Evolutionary conservation across 139 green algal genomes (phyloP).

Genomic region (Zygnema cylindricum): DNA sequence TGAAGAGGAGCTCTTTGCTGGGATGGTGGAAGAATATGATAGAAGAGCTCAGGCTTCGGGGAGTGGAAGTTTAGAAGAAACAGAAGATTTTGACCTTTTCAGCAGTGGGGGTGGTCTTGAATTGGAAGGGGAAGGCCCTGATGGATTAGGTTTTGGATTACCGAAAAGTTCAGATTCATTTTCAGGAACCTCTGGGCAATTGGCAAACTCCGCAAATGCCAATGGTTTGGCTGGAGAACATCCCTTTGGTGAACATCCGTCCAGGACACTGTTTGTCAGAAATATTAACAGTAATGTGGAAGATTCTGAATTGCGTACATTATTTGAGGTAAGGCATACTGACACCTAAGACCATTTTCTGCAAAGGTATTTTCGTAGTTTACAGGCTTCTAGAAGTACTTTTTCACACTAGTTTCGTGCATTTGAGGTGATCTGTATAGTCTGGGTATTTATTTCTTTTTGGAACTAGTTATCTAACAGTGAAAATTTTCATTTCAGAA

Average conservation of each 20-base stretch:
- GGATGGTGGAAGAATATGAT: slow-evolving; percentile 21
- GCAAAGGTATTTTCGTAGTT: no score
- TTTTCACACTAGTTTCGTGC: no score
- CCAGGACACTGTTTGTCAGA: slow-evolving; percentile 81
- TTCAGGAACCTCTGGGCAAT: not conserved
- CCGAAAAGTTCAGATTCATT: not conserved
- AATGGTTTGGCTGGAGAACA: slow-evolving; percentile 63
- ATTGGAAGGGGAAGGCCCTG: slow-evolving; percentile 20
- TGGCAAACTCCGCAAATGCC: not conserved
- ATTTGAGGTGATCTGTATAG: no score
- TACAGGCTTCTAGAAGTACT: no score
- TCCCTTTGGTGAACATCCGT: slow-evolving; percentile 67
- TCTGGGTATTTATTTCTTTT: no score
- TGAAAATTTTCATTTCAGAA: no score
- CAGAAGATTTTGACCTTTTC: slow-evolving; percentile 58
- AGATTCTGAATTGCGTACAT: slow-evolving; percentile 58
- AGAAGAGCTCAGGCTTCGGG: not conserved
- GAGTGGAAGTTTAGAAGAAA: slow-evolving; percentile 19
- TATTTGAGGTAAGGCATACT: slow-evolving; percentile 62
- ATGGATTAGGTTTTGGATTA: not conserved
- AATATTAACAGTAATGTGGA: slow-evolving; percentile 71
- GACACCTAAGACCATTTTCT: no score
- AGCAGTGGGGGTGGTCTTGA: slow-evolving; percentile 50
- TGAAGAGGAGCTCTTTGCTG: slow-evolving; percentile 39
- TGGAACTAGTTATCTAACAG: no score